Evolutionary conservation across 495 filamentous ascomycete genomes (phyloP).

Genomic region (Aspergillus sparsus): DNA sequence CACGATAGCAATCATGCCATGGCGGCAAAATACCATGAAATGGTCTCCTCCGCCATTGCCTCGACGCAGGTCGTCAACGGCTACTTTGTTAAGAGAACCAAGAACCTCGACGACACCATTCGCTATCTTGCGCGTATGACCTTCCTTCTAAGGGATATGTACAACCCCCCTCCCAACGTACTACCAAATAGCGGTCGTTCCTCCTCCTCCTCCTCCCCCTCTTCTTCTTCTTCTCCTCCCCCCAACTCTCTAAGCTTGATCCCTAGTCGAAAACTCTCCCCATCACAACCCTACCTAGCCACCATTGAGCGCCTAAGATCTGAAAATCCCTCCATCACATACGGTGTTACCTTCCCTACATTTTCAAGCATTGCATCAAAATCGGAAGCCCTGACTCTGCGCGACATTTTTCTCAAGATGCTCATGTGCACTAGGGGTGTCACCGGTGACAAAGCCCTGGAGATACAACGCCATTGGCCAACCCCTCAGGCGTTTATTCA

Average conservation of each 20-base stretch:
- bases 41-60: conserved; percentile 73
- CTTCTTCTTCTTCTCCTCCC: conserved; percentile 7
- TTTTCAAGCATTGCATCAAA: conserved; percentile 74
- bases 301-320: conserved; percentile 58
- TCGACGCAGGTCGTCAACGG: conserved; percentile 79
- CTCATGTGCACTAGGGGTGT: conserved; percentile 79
- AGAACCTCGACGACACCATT: conserved; percentile 77
- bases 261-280: conserved; percentile 64
- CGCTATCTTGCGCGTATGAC: conserved; percentile 78
- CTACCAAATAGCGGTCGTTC: not conserved
- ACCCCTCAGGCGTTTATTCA: conserved; percentile 70
- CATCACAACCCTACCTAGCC: conserved; percentile 66
- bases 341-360: conserved; percentile 69
- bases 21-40: conserved; percentile 59
- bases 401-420: conserved; percentile 83
- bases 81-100: conserved; percentile 78
- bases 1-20: conserved; percentile 36
- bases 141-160: conserved; percentile 62
- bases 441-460: conserved; percentile 78
- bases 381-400: conserved; percentile 68
- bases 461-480: conserved; percentile 74
- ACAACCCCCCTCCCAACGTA: conserved; percentile 42
- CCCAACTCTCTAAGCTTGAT: conserved; percentile 49
- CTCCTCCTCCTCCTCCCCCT: conserved; percentile 35
- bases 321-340: conserved; percentile 49